phyloP scores from a whole-genome alignment of 352 stramenopile genomes.

The Salisapilia sapeloensis region DNA sequence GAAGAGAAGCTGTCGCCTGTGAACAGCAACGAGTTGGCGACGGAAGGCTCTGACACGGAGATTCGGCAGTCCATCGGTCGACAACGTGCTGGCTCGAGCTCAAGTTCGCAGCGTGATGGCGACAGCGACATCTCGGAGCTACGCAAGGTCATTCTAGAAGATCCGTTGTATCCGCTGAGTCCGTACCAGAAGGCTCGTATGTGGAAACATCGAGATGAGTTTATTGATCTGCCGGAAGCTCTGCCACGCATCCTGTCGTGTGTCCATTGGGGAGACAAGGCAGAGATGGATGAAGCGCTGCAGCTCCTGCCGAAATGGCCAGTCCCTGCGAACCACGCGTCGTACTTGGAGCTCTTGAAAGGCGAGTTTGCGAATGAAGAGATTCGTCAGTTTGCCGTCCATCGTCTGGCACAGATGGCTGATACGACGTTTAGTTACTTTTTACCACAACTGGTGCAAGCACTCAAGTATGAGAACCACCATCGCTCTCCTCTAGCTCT shows the following conservation, averaged over 20 bases:
- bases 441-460: slow-evolving; percentile 77
- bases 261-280: slow-evolving; percentile 59
- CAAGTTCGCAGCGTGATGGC: slow-evolving; percentile 18
- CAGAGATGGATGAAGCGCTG: slow-evolving; percentile 50
- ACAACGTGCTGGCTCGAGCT: no score
- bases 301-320: slow-evolving; percentile 52
- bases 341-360: slow-evolving; percentile 72
- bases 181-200: slow-evolving; percentile 71
- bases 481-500: slow-evolving; percentile 56
- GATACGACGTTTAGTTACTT: slow-evolving; percentile 81
- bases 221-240: slow-evolving; percentile 47
- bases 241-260: slow-evolving; percentile 69
- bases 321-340: slow-evolving; percentile 51
- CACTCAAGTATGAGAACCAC: slow-evolving; percentile 82
- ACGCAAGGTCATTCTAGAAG: slow-evolving; percentile 61
- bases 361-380: slow-evolving; percentile 58
- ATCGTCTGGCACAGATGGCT: slow-evolving; percentile 66
- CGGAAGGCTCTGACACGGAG: no score
- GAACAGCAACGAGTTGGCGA: slow-evolving; percentile 38
- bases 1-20: no score
- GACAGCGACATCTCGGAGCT: slow-evolving; percentile 43
- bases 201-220: slow-evolving; percentile 68
- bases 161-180: slow-evolving; percentile 66
- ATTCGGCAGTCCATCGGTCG: no score
- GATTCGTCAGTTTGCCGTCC: slow-evolving; percentile 57